Conservation (phyloP, 2,329 filamentous ascomycete species). For the Monosporascus sp. region DNA sequence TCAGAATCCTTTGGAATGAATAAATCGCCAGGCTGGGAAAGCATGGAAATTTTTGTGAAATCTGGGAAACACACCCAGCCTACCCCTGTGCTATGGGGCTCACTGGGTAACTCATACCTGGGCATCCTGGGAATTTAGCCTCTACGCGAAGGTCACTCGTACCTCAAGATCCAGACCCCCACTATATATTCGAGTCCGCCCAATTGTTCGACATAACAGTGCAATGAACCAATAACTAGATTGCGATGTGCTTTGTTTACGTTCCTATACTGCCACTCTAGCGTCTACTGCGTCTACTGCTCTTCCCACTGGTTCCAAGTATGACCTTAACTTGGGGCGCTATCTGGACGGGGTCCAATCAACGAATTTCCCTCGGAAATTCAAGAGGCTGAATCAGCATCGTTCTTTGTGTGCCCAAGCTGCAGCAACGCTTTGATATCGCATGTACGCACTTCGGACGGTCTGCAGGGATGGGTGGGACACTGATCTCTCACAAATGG, state of each 20-base stretch:
- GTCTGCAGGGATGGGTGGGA: too few species aligned
- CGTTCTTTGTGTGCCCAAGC: slow-evolving; percentile 1
- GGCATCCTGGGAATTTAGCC: neutral
- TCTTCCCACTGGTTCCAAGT: slow-evolving; percentile 8
- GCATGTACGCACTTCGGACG: too few species aligned
- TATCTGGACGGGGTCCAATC: slow-evolving; percentile 1
- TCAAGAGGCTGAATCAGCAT: slow-evolving; percentile 19
- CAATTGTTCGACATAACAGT: slow-evolving; percentile 1
- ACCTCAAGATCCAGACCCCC: slow-evolving; percentile 1
- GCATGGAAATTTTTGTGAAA: slow-evolving; percentile 23
- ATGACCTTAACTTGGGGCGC: neutral
- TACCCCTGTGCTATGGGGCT: slow-evolving; percentile 13
- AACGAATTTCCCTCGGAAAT: slow-evolving; percentile 7
- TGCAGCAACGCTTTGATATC: too few species aligned
- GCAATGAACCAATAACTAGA: slow-evolving; percentile 18
- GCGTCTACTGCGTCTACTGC: slow-evolving; percentile 10
- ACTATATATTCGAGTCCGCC: neutral
- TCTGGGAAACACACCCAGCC: slow-evolving; percentile 17
- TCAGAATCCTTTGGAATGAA: slow-evolving; percentile 8
- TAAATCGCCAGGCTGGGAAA: slow-evolving; percentile 26
- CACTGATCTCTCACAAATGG: slow-evolving; percentile 1
- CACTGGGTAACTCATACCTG: neutral
- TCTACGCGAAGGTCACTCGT: slow-evolving; percentile 5
- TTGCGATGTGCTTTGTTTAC: slow-evolving; percentile 20
- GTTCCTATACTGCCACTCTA: slow-evolving; percentile 16